Conservation (phyloP, 2,329 filamentous ascomycete species). For the Teratosphaeria gauchensis region DNA sequence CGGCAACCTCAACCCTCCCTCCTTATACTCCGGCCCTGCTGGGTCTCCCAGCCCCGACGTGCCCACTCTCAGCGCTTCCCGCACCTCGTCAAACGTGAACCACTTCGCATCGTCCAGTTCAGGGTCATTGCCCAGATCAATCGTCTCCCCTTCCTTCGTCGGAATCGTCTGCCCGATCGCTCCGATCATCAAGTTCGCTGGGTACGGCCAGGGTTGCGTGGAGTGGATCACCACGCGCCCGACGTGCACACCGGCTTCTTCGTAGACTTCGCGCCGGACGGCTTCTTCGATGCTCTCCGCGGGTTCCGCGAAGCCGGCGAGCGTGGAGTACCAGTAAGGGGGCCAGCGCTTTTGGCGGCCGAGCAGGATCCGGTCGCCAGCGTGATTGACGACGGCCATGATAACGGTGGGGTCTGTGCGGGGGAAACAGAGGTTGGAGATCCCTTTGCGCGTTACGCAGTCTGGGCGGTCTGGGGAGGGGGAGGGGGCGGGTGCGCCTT, state of each 20-base stretch:
- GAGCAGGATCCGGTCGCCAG: slow-evolving; percentile 68
- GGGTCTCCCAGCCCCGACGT: slow-evolving; percentile 58
- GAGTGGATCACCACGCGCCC: slow-evolving; percentile 42
- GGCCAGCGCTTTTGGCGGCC: slow-evolving; percentile 82
- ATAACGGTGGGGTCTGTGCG: slow-evolving; percentile 93
- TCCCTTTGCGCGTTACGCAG: slow-evolving; percentile 71
- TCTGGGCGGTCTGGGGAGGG: slow-evolving; percentile 48
- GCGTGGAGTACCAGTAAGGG: slow-evolving; percentile 73
- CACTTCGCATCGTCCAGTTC: slow-evolving; percentile 86
- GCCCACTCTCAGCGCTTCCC: slow-evolving; percentile 60
- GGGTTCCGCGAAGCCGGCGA: slow-evolving; percentile 50
- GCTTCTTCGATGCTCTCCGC: slow-evolving; percentile 44
- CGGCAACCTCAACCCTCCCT: slow-evolving; percentile 70
- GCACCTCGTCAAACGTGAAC: slow-evolving; percentile 73
- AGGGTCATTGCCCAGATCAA: slow-evolving; percentile 76
- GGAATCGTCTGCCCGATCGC: slow-evolving; percentile 80
- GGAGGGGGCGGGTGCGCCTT: slow-evolving; percentile 6
- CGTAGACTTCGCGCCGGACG: slow-evolving; percentile 42
- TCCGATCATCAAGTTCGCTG: slow-evolving; percentile 45
- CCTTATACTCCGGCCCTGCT: slow-evolving; percentile 57
- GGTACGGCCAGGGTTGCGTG: slow-evolving; percentile 46
- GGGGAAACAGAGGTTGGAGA: slow-evolving; percentile 88
- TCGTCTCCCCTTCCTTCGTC: slow-evolving; percentile 53
- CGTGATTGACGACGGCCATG: slow-evolving; percentile 77
- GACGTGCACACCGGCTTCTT: slow-evolving; percentile 39